Evolutionary conservation across 768 basidiomycete species (phyloP), one percentile per base, ranked within the genome.

Genomic region (Pleurotus giganteus): DNA sequence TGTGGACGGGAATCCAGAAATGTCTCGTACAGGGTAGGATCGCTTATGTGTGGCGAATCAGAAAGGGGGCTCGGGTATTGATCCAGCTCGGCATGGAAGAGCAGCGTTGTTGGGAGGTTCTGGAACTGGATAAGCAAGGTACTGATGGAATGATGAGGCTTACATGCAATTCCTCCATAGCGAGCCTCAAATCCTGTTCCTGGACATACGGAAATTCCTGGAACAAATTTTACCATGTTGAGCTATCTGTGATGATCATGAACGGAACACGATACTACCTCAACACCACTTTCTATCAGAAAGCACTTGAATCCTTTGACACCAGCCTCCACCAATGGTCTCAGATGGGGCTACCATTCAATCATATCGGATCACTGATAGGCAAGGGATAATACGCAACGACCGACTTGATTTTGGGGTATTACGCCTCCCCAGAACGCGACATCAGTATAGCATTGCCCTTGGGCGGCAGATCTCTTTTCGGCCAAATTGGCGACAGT

Each of bases 251-350:
- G 19, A 41, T n/a, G 24, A 57, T 61, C 9, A 61, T 52, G 54
- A 31, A 45, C 29, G 29, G 31, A 47, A 17, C 26, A 27, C n/a
- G 46, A 47, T 47, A 23, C 34, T 62, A 94, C 95, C 58, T 97
- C 89, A 15, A 98, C 95, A 23, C 97, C 96, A 63, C 94, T 96
- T 60, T 96, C 88, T 58, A 95, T 94, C 60, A 98, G 73, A 69
- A 98, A 98, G 66, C 94, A 97, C 68, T 98, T 98, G 79, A 98
- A 98, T 0, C 96, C 96, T 71, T 88, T 90, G 27, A 97, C 89
- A 4, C 97, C 95, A 28, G 82, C 81, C 27, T 80, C 66, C 12
- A 95, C 73, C 39, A 98, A 75, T n/a, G 87, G 84, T 54, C 76
- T 78, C 41, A 99, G 79, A 61, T 95, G 79, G 39, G 69, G 66